A percentile compares a stretch with the other conserved stretches of the same genome.
Evolutionary conservation across 2,329 filamentous ascomycete genomes (phyloP).

Genomic region (Aspergillus sp.): DNA sequence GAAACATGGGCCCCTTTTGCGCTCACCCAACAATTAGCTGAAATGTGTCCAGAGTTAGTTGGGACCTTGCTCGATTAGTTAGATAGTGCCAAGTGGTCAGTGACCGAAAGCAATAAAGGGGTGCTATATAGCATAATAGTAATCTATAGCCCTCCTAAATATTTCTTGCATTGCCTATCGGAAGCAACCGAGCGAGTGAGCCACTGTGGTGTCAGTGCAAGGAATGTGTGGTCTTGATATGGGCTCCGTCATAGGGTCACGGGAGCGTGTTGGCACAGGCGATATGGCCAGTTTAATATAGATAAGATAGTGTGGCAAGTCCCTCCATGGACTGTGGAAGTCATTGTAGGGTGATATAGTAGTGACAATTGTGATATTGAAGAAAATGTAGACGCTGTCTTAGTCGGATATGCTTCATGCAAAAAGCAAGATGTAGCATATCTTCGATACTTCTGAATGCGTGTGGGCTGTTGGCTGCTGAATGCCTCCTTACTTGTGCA

Average conservation of each 20-base stretch:
- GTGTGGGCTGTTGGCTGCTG: background rate
- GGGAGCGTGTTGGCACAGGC: background rate
- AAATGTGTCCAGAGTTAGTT: background rate
- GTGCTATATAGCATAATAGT: background rate
- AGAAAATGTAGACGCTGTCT: background rate
- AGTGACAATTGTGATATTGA: background rate
- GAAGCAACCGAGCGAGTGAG: background rate
- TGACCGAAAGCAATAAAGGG: background rate
- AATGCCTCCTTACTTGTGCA: constrained; percentile 1
- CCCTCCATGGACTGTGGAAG: background rate
- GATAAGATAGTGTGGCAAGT: background rate
- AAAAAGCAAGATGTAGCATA: background rate
- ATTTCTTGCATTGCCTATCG: background rate
- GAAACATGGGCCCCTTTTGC: background rate
- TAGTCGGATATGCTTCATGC: background rate
- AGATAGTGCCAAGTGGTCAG: background rate
- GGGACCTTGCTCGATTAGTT: background rate
- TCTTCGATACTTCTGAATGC: background rate
- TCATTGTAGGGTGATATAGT: background rate
- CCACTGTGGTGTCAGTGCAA: background rate
- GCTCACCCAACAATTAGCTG: background rate
- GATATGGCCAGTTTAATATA: background rate
- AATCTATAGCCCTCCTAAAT: background rate
- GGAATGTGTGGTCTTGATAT: background rate
- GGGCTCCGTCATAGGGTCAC: background rate